Evolutionary conservation across 257 asterid species (phyloP).

Genomic region (Paraleonurus japonicus): DNA sequence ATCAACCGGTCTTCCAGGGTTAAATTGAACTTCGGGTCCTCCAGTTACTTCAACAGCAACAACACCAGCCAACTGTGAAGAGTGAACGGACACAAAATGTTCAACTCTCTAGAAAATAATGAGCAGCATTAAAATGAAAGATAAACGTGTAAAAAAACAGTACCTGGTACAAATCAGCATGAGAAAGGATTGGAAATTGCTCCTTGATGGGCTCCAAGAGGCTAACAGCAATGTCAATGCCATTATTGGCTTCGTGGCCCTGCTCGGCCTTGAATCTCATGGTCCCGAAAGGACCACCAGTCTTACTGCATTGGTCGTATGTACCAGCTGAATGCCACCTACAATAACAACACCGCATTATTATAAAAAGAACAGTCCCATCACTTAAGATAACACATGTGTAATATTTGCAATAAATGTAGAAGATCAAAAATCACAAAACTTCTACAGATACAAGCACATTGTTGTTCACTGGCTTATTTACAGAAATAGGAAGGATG

Average conservation of each 20-base stretch:
- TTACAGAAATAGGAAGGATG: not conserved
- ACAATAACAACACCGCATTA: slow-evolving; percentile 22
- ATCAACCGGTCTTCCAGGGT: slow-evolving; percentile 80
- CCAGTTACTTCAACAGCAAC: slow-evolving; percentile 90
- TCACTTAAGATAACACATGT: not conserved
- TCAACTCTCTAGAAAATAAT: not conserved
- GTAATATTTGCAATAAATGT: not conserved
- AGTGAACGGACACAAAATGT: not conserved
- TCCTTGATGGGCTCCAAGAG: slow-evolving; percentile 75
- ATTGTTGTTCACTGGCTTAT: not conserved
- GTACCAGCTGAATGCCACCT: slow-evolving; percentile 99
- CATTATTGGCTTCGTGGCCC: slow-evolving; percentile 70
- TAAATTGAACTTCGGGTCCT: slow-evolving; percentile 90
- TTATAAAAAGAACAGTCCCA: not conserved
- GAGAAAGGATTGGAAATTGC: slow-evolving; percentile 64
- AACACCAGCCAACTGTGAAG: slow-evolving; percentile 72
- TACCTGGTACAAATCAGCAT: slow-evolving; percentile 81
- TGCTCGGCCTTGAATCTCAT: slow-evolving; percentile 72
- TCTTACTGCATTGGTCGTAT: slow-evolving; percentile 50
- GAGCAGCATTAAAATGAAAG: not conserved
- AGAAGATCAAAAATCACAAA: not conserved
- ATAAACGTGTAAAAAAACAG: not conserved
- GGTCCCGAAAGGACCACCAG: slow-evolving; percentile 94
- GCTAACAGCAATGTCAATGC: slow-evolving; percentile 58
- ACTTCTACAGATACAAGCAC: not conserved